These are phyloP conservation scores for Trichoderma afroharzianum DNA, from an alignment of 2,329 filamentous ascomycete species.

Conservation along the genomic window DNA sequence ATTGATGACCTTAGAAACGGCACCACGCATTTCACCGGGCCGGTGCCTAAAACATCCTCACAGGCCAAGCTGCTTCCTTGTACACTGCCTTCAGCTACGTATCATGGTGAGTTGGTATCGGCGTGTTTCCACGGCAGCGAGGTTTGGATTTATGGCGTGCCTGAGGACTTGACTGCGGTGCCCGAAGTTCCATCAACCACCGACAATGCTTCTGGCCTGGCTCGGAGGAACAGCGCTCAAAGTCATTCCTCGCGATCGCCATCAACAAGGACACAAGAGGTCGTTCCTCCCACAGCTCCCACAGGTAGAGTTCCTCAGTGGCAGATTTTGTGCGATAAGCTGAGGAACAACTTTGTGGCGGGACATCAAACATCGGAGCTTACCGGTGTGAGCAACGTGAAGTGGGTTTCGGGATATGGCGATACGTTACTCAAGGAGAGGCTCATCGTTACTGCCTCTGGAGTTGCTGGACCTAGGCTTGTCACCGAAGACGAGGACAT, in stretches of 20 bases:
- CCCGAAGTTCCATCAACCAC: constrained; percentile 39
- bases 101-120: constrained; percentile 66
- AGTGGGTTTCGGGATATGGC: constrained; percentile 63
- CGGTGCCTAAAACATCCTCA: constrained; percentile 49
- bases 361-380: constrained; percentile 64
- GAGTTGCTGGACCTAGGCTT: constrained; percentile 56
- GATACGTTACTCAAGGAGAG: constrained; percentile 49
- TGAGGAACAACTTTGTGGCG: constrained; percentile 66
- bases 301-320: constrained; percentile 56
- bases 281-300: constrained; percentile 26
- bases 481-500: constrained; percentile 67
- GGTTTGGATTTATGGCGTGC: constrained; percentile 76
- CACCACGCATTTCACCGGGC: constrained; percentile 75
- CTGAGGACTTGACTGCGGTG: constrained; percentile 65
- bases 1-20: constrained; percentile 72
- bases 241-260: constrained; percentile 31
- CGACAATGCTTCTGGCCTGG: constrained; percentile 25
- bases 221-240: constrained; percentile 24
- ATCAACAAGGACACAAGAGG: constrained; percentile 30
- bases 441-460: constrained; percentile 69
- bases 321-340: constrained; percentile 65
- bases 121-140: constrained; percentile 69
- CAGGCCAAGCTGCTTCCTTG: constrained; percentile 62
- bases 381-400: constrained; percentile 62
- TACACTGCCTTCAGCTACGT: constrained; percentile 66